Conservation (phyloP, 1,284 basidiomycete genomes). For the Tilletia setariae region DNA sequence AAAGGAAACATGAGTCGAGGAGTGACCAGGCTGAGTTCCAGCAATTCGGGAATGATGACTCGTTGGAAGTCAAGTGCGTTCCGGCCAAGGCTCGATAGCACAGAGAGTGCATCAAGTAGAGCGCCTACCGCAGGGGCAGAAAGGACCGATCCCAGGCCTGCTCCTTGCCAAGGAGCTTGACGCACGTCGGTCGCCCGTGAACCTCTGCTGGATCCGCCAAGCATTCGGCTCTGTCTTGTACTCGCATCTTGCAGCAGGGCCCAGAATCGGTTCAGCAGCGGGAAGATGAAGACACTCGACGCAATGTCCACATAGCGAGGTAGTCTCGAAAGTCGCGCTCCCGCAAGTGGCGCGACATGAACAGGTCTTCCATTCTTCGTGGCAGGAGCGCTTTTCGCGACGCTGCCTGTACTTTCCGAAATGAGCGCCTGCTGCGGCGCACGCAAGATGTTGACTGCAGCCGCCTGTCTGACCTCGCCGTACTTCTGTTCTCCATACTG, state of each 20-base stretch:
- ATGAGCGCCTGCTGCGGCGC: neutral
- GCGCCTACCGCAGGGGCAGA: conserved; percentile 71
- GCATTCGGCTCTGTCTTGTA: neutral
- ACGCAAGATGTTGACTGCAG: conserved; percentile 66
- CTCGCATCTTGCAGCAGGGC: conserved; percentile 21
- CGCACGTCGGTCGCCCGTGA: conserved; percentile 61
- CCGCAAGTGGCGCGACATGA: neutral
- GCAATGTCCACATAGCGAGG: conserved; percentile 26
- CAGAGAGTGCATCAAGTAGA: conserved; percentile 70
- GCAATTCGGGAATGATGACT: conserved; percentile 71
- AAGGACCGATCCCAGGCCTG: conserved; percentile 65
- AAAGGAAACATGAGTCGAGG: conserved; percentile 56
- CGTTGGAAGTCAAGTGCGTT: conserved; percentile 75
- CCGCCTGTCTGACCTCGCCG: conserved; percentile 68
- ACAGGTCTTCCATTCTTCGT: neutral
- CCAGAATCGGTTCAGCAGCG: conserved; percentile 86
- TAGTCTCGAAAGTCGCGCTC: neutral
- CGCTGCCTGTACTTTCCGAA: neutral
- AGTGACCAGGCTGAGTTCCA: conserved; percentile 74
- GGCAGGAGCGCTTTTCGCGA: neutral
- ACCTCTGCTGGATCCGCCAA: neutral
- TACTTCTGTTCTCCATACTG: conserved; percentile 56
- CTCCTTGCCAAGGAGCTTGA: conserved; percentile 66
- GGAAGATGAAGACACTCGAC: conserved; percentile 62
- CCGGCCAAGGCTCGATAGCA: conserved; percentile 76